phyloP scores from a whole-genome alignment of 768 basidiomycete genomes.

The Leucocoprinus birnbaumii region DNA sequence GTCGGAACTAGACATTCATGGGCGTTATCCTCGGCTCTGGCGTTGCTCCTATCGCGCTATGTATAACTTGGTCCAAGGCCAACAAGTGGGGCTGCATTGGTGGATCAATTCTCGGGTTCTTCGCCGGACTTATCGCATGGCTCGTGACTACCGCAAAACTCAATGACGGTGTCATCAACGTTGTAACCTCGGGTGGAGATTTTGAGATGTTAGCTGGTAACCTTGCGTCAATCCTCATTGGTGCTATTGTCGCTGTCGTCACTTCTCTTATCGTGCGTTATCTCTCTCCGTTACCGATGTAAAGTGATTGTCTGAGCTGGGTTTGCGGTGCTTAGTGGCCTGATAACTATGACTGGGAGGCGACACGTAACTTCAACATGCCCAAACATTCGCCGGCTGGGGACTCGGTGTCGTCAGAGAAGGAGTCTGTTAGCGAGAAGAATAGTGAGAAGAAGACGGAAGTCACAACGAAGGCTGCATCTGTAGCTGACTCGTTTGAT shows the following conservation, averaged over 20 bases:
- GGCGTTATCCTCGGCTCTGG: conserved; percentile 83
- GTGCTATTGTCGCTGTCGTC: conserved; percentile 69
- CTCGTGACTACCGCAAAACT: conserved; percentile 73
- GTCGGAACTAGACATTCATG: conserved; percentile 62
- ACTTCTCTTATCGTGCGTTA: no score
- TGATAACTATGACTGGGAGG: conserved; percentile 78
- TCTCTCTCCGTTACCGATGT: no score
- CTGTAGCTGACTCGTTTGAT: conserved; percentile 35
- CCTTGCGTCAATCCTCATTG: conserved; percentile 79
- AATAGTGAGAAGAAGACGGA: conserved; percentile 36
- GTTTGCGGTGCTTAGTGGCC: conserved; percentile 50
- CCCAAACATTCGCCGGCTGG: conserved; percentile 15
- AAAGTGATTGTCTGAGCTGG: not conserved
- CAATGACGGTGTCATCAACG: conserved; percentile 69
- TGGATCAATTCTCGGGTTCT: conserved; percentile 72
- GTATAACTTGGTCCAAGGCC: conserved; percentile 81
- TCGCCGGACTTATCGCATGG: conserved; percentile 76
- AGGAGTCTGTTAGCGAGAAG: no score
- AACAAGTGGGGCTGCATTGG: conserved; percentile 82
- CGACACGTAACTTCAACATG: conserved; percentile 75
- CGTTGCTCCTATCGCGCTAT: conserved; percentile 85
- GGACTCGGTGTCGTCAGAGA: conserved; percentile 34
- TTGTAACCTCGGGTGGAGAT: conserved; percentile 57
- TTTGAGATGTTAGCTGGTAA: conserved; percentile 85
- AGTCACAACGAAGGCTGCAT: conserved; percentile 18